A percentile compares a stretch with the other conserved stretches of the same genome.
Conservation (phyloP, 306 rosid genomes). For the Ormosia emarginata region DNA sequence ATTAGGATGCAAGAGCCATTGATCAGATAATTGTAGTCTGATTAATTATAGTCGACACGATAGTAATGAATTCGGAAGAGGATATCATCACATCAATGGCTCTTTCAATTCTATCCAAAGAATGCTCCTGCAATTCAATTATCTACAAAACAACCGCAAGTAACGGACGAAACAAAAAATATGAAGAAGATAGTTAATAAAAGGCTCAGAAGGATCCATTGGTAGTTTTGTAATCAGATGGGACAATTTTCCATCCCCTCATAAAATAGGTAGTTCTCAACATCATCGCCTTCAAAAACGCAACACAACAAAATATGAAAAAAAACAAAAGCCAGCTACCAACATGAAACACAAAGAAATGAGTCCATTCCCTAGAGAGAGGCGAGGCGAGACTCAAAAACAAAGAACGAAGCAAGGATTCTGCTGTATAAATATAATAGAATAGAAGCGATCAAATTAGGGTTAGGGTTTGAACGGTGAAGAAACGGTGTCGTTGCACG, state of each 20-base stretch:
- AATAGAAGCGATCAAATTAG: conserved; percentile 15
- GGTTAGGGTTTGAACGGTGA: conserved; percentile 23
- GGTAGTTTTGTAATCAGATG: conserved; percentile 69
- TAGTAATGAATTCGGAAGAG: conserved; percentile 33
- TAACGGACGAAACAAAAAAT: neutral
- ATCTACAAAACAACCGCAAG: neutral
- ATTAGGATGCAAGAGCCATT: conserved; percentile 9
- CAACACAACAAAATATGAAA: neutral
- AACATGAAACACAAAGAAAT: neutral
- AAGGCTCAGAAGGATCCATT: conserved; percentile 99
- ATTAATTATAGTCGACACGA: conserved; percentile 46
- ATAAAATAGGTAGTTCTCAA: conserved; percentile 61
- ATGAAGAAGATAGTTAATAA: neutral
- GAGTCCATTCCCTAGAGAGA: too few relatives aligned
- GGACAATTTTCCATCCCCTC: conserved; percentile 39
- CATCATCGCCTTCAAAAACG: conserved; percentile 21
- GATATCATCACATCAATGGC: conserved; percentile 64
- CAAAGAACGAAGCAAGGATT: neutral
- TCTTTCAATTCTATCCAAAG: neutral
- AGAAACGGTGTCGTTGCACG: neutral
- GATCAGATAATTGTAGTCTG: conserved; percentile 99
- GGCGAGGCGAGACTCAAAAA: neutral
- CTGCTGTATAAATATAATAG: conserved; percentile 21
- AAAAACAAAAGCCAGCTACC: neutral
- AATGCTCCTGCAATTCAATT: neutral